Percentiles rank a stretch among this genome's conserved stretches.
Conservation (phyloP, 129 eudicot genomes). For the Ambrosia artemisiifolia region DNA sequence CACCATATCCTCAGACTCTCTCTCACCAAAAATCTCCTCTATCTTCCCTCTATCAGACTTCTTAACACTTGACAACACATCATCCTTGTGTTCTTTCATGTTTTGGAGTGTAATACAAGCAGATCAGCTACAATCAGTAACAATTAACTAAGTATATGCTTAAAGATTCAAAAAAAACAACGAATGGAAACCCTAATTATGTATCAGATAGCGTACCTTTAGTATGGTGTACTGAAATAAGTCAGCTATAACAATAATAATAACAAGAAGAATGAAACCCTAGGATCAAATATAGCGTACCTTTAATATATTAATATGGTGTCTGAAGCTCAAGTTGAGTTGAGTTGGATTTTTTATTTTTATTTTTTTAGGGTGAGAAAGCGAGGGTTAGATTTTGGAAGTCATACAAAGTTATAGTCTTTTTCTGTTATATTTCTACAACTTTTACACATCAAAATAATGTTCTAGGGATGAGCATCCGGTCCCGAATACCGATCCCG, state of each 20-base stretch:
- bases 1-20: constrained; percentile 51
- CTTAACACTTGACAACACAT: constrained; percentile 22
- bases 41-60: constrained; percentile 21
- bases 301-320: background rate
- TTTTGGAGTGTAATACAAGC: constrained; percentile 28
- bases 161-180: constrained; percentile 9
- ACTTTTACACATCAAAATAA: background rate
- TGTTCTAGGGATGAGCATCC: no score
- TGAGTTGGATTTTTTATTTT: background rate
- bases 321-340: background rate
- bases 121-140: constrained; percentile 30
- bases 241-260: background rate
- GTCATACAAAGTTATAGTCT: background rate
- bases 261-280: constrained; percentile 18
- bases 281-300: constrained; percentile 22
- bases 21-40: constrained; percentile 36
- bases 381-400: constrained; percentile 14
- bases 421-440: background rate
- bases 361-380: background rate
- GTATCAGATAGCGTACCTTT: background rate
- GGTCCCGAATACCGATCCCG: no score
- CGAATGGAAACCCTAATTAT: constrained; percentile 30
- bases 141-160: background rate
- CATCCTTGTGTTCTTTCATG: constrained; percentile 62
- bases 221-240: background rate